A percentile compares a stretch with the other conserved stretches of the same genome.
These are phyloP conservation scores for Ensete ventricosum DNA, from an alignment of 176 grass and related monocot species.

Conservation along the genomic window DNA sequence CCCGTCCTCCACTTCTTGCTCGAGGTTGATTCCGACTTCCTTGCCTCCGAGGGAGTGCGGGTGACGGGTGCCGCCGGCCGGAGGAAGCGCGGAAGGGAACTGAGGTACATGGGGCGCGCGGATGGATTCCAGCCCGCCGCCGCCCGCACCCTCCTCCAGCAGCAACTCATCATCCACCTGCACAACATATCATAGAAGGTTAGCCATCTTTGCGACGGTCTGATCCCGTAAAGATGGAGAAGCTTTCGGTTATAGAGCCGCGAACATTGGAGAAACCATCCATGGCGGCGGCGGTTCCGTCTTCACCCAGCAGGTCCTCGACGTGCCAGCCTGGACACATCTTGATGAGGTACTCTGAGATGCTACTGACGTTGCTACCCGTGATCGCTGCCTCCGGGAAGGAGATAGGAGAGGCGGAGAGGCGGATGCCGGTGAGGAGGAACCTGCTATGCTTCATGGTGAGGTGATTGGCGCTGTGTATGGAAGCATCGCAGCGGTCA, in stretches of 20 bases:
- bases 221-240: background rate
- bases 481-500: slow-evolving; percentile 62
- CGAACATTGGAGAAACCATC: slow-evolving; percentile 21
- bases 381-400: background rate
- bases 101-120: slow-evolving; percentile 31
- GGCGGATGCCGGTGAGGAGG: slow-evolving; percentile 62
- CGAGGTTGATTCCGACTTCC: slow-evolving; percentile 10
- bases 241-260: background rate
- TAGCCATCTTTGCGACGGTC: background rate
- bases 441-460: slow-evolving; percentile 87
- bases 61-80: background rate
- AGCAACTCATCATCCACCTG: slow-evolving; percentile 32
- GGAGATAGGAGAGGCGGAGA: slow-evolving; percentile 30
- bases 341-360: slow-evolving; percentile 5
- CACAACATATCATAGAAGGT: background rate
- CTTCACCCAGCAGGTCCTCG: slow-evolving; percentile 55
- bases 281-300: background rate
- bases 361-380: slow-evolving; percentile 32
- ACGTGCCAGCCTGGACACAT: slow-evolving; percentile 48
- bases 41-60: slow-evolving; percentile 16
- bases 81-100: background rate
- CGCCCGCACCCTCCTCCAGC: slow-evolving; percentile 43
- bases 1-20: slow-evolving; percentile 13
- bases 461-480: slow-evolving; percentile 71
- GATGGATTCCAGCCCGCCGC: slow-evolving; percentile 23